Conservation (phyloP, 768 basidiomycete genomes). For the Tylopilus intermedius region DNA sequence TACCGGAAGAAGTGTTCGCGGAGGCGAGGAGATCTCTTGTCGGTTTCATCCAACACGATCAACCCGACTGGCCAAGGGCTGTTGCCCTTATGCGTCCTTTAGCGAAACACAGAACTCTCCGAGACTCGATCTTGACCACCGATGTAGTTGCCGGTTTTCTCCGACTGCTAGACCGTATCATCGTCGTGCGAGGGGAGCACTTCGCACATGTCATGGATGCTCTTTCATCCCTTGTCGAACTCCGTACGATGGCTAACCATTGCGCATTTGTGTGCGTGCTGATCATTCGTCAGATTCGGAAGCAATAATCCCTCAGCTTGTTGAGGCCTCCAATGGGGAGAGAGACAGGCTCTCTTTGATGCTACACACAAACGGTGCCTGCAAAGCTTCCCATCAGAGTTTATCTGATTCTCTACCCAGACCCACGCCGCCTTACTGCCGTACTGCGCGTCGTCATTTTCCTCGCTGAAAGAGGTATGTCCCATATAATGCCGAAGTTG, state of each 20-base stretch:
- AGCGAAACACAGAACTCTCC: constrained; percentile 1
- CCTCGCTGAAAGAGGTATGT: constrained; percentile 4
- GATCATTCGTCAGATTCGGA: not conserved
- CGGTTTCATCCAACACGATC: not conserved
- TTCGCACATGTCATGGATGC: constrained; percentile 6
- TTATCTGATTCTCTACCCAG: not conserved
- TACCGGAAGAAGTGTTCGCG: constrained; percentile 1
- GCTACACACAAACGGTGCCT: not conserved
- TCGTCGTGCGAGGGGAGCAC: not conserved
- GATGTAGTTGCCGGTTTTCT: not conserved
- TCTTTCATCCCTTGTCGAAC: constrained; percentile 5
- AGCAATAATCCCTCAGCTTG: not conserved
- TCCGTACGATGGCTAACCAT: not conserved
- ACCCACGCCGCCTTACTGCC: constrained; percentile 4
- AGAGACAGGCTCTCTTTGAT: constrained; percentile 2
- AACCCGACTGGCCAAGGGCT: constrained; percentile 6
- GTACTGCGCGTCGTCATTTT: constrained; percentile 5
- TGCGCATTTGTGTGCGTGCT: not conserved
- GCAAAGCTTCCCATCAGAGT: too few relatives aligned
- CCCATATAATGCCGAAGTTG: not conserved
- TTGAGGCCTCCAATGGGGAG: not conserved
- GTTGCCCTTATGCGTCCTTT: constrained; percentile 6
- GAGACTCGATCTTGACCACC: not conserved
- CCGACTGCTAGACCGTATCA: constrained; percentile 1
- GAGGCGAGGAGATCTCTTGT: constrained; percentile 5